Base-by-base conservation (phyloP, 257 asterid genomes). In the Capsicum baccatum region DNA sequence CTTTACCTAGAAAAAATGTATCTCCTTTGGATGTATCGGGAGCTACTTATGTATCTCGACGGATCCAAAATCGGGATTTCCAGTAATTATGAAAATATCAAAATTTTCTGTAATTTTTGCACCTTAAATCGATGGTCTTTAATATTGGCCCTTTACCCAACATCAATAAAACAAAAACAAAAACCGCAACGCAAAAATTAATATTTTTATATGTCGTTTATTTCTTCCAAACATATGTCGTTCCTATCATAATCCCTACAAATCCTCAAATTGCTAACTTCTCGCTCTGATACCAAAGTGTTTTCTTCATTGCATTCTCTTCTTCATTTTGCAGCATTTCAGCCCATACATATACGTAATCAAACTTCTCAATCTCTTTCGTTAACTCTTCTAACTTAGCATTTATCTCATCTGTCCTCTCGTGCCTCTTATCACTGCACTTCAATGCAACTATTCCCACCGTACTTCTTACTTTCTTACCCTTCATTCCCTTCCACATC, bases 371-470 rank as follows among this genome's bases (percentile, higher is more conserved):
- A 50, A 92, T 90, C 81, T 86, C 90, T 35, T 62, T 79, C 93
- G 84, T 89, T 85, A 96, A 60, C 80, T 91, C 92, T 0, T 71
- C 87, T 37, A 96, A 85, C 91, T 89, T 93, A 0, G 88, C 87
- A 6, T 91, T 90, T 54, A 96, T 92, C 89, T 93, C 97, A 8
- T 88, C 88, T 52, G 73, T 89, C 84, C 92, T 89, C 9, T 76
- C 85, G 80, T 92, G 97, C 85, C 91, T 89, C 63, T 57, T 80
- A 55, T 94, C 99, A 64, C 93, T 37, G 89, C 57, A 83, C 87
- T 88, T 94, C 98, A 59, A 96, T 85, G 97, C 98, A 92, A 85
- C 98, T 94, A 26, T 92, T 88, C 62, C 97, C 97, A 11, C 92
- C 90, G 64, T 89, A 92, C 87, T 93, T 93, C 89, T 90, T 80